Conservation (phyloP, 148 eudicot species). For the Cornus kousa region DNA sequence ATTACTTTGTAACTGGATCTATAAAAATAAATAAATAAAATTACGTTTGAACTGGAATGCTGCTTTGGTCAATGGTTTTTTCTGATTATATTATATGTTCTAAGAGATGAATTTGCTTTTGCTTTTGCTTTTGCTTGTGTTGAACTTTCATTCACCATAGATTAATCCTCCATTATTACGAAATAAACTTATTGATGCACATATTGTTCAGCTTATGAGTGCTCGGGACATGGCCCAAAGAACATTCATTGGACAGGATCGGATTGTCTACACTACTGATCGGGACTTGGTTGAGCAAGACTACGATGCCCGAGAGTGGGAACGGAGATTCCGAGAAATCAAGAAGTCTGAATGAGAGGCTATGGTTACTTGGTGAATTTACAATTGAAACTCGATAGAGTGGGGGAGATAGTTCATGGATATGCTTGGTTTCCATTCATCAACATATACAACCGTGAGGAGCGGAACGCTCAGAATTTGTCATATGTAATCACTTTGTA, state of each 20-base stretch:
- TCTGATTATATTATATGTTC: background rate
- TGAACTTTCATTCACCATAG: background rate
- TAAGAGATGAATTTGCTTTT: background rate
- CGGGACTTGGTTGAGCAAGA: constrained; percentile 76
- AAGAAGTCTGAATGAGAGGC: constrained; percentile 43
- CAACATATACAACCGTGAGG: background rate
- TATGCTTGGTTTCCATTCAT: background rate
- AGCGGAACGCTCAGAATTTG: background rate
- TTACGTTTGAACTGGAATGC: background rate
- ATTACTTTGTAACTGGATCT: background rate
- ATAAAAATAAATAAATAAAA: no score
- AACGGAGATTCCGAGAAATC: constrained; percentile 59
- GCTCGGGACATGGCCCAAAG: constrained; percentile 96
- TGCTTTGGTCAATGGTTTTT: background rate
- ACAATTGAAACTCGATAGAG: background rate
- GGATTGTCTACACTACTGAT: constrained; percentile 84
- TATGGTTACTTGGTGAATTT: background rate
- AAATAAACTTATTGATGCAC: constrained; percentile 11
- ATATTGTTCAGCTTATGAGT: constrained; percentile 62
- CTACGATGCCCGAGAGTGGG: constrained; percentile 83
- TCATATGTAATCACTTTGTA: background rate
- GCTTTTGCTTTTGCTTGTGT: background rate
- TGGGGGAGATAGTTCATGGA: background rate
- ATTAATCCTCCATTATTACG: background rate
- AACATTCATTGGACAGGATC: constrained; percentile 74